Base-by-base conservation (phyloP, 352 stramenopile species). In the Phytophthora capsici region DNA sequence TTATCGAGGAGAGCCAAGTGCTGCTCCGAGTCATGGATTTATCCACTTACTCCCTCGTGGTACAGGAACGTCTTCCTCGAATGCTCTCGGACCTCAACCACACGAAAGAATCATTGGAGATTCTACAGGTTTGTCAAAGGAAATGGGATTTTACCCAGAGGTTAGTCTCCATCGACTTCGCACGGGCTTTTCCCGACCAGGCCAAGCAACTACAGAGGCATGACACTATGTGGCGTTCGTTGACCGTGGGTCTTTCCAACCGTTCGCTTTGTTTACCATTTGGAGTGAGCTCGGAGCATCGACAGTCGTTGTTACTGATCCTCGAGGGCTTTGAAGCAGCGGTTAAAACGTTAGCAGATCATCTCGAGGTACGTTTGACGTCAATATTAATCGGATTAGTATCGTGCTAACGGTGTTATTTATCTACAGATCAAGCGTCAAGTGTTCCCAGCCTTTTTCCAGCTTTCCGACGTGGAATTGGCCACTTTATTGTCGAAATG, bases 1-100 rank as follows among this genome's bases (percentile, higher is more conserved):
- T 93, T 1, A 63, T 91, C 12, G 85, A 93, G 52, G 83, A 93
- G 51, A 89, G 78, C 19, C 83, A 92, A 60, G 80, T 93, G 13
- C 50, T 93, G 1, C 69, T 93, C 17, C 72, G 81, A 7, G 82
- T 91, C 22, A 91, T 93, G 63, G 80, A 91, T 22, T 75, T 73
- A 4, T 93, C 85, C 1, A 88, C 83, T 8, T 93, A 90, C 43
- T 76, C 82, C 0, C 71, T 84, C 5, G 66, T 83, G 0, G 74
- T 93, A 2, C 78, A 91, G 34, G 52, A 66, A 3, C 57, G 71
- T 2, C 60, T 91, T n/a, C 62, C 69, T 0, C 80, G 78, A n/a
- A 58, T 89, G 36, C 51, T 91, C 0, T 52, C 63, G 2, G 80
- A 91, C 19, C 50, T 93, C 1, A 22, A 72, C 0, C 56, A 75